Percentiles rank a stretch among this genome's conserved stretches.
phyloP scores from a whole-genome alignment of 163 green algal genomes.

The Chlorella variabilis region DNA sequence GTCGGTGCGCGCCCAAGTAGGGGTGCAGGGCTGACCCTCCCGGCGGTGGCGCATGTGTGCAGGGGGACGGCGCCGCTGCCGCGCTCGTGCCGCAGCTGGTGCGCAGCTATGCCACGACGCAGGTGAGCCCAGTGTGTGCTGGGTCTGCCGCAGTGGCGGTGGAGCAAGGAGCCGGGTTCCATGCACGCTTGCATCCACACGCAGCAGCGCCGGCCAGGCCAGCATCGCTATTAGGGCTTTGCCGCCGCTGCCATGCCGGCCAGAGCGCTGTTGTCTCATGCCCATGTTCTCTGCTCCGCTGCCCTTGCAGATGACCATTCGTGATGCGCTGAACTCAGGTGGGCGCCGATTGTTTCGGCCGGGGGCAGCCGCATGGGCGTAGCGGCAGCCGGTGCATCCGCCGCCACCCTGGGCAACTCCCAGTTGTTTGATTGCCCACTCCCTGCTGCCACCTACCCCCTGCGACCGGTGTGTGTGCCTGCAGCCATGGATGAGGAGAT shows the following conservation, averaged over 20 bases:
- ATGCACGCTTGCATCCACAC: too few species aligned
- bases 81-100: neutral
- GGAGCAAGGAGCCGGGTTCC: too few species aligned
- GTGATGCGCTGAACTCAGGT: conserved; percentile 94
- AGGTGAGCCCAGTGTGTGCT: conserved; percentile 9
- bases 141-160: neutral
- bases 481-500: conserved; percentile 97
- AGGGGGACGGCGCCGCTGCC: conserved; percentile 20
- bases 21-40: neutral
- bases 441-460: too few species aligned
- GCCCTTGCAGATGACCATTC: conserved; percentile 90
- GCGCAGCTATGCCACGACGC: conserved; percentile 34
- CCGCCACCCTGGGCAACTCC: too few species aligned
- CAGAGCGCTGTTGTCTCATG: too few species aligned
- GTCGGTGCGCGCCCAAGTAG: too few species aligned
- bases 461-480: neutral
- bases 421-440: too few species aligned
- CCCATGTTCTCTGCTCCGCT: neutral
- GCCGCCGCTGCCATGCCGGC: too few species aligned
- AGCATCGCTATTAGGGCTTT: too few species aligned
- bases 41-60: neutral
- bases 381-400: neutral
- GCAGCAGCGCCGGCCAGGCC: too few species aligned
- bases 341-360: too few species aligned
- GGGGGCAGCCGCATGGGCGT: too few species aligned